Base-by-base conservation (phyloP, 768 basidiomycete species). In the Pilatotrama ljubarskyi region DNA sequence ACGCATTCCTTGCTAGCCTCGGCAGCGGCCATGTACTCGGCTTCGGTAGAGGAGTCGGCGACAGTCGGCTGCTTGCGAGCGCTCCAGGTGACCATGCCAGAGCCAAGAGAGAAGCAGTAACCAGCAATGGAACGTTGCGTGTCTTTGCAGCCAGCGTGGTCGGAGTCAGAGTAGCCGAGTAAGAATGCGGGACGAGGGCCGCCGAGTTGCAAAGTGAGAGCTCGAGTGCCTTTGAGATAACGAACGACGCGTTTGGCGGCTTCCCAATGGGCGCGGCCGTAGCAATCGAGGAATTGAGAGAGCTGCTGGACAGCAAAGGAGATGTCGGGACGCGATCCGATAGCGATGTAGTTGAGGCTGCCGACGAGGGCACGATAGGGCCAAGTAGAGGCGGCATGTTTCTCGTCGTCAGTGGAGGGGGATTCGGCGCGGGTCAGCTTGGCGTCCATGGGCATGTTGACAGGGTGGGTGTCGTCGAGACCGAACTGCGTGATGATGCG, bases 11-110 rank as follows among this genome's bases (percentile, higher is more conserved):
- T 50, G 17, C 55, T 49, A 2, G 75, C 68, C 26, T 77, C 67
- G 17, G 68, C 64, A 0, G 70, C 64, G 5, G 79, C 77, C 42
- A 80, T 75, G 64, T 82, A 80, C 64, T 82, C 79, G 1, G 80
- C 76, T 64, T 81, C 77, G 9, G 66, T 64, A 1, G 70, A 70
- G 4, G 74, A 75, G 2, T 69, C 61, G 10, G 70, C 64, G 11
- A 69, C 64, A 14, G 40, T 41, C 10, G 59, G 36, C 52, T 74
- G 73, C 37, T 65, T 64, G 51, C 64, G 67, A 14, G 67, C 59
- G 18, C 46, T 57, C 73, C 73, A 74, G 22, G 64, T 59, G 32
- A 74, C 61, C 5, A 24, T 25, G 18, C 68, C 67, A 14, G 66
- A 63, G n/a, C 58, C 68, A 3, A 70, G 37, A 17, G 56, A 64